Evolutionary conservation across 2,329 filamentous ascomycete genomes (phyloP).

Genomic region (Diaporthe longicolla): DNA sequence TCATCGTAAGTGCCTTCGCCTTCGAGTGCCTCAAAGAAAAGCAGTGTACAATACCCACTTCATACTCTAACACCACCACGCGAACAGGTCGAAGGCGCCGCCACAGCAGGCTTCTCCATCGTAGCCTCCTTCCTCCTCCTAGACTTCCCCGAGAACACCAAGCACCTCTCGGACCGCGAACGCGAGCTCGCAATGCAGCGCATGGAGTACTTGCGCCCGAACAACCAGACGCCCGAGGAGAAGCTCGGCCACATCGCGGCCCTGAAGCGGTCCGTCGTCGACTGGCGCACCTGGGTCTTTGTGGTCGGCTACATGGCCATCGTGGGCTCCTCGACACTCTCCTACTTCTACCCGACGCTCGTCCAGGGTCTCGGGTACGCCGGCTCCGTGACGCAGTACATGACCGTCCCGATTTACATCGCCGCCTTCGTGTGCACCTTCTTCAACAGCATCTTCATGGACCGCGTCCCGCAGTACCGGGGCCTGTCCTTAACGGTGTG

Average conservation of each 20-base stretch:
- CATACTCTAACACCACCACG: background rate
- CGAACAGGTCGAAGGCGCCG: constrained; percentile 67
- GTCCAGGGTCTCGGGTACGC: constrained; percentile 66
- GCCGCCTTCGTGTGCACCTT: constrained; percentile 65
- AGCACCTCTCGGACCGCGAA: constrained; percentile 70
- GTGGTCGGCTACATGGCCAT: constrained; percentile 59
- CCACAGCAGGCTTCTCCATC: constrained; percentile 68
- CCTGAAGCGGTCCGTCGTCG: constrained; percentile 51
- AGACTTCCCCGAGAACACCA: constrained; percentile 77
- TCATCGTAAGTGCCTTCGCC: constrained; percentile 47
- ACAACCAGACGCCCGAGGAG: constrained; percentile 61
- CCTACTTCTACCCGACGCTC: constrained; percentile 68
- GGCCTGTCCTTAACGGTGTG: constrained; percentile 64
- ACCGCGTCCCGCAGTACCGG: constrained; percentile 60
- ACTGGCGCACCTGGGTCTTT: constrained; percentile 58
- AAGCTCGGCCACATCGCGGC: constrained; percentile 58
- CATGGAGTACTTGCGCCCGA: constrained; percentile 61
- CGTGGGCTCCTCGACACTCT: constrained; percentile 60
- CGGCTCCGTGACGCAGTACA: constrained; percentile 62
- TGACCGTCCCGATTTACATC: constrained; percentile 67
- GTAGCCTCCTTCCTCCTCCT: constrained; percentile 75
- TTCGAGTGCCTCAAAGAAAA: too few species aligned
- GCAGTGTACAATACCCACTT: too few species aligned
- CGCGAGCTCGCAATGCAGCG: constrained; percentile 72
- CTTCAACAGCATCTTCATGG: constrained; percentile 62